Percentiles rank a stretch among this genome's conserved stretches.
These are phyloP conservation scores for Neonectria faginata DNA, from an alignment of 2,329 filamentous ascomycete genomes.

Conservation along the genomic window DNA sequence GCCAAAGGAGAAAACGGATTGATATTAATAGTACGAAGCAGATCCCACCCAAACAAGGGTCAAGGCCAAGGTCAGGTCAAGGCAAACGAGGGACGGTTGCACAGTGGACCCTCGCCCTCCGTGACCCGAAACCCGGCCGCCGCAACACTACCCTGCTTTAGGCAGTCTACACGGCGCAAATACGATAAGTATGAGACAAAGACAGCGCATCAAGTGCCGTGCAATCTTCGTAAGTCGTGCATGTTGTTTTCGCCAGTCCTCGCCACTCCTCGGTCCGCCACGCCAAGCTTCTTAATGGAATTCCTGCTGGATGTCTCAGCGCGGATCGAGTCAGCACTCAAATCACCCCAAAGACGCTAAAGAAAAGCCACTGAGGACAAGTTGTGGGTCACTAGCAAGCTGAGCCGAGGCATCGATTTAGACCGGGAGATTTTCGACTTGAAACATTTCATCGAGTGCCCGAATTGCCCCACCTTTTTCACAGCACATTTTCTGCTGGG, in stretches of 20 bases:
- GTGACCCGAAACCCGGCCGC: constrained; percentile 15
- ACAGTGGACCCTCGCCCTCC: constrained; percentile 14
- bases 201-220: constrained; percentile 3
- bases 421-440: constrained; percentile 2
- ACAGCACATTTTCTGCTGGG: too few relatives aligned
- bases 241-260: not conserved
- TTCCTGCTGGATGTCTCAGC: not conserved
- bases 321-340: constrained; percentile 11
- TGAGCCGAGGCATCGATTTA: constrained; percentile 19
- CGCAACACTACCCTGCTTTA: not conserved
- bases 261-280: constrained; percentile 2
- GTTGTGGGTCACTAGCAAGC: not conserved
- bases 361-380: not conserved
- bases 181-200: not conserved
- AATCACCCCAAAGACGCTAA: not conserved
- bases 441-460: not conserved
- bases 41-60: not conserved
- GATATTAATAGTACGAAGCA: constrained; percentile 16
- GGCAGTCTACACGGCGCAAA: not conserved
- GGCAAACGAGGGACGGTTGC: constrained; percentile 5
- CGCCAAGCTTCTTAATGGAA: not conserved
- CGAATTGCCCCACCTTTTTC: not conserved
- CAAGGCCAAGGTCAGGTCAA: too few relatives aligned
- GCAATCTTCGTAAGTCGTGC: not conserved
- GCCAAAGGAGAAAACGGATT: constrained; percentile 3